Percentiles rank a stretch among this genome's conserved stretches.
Conservation (phyloP, 345 rosid species). For the Sonneratia alba region DNA sequence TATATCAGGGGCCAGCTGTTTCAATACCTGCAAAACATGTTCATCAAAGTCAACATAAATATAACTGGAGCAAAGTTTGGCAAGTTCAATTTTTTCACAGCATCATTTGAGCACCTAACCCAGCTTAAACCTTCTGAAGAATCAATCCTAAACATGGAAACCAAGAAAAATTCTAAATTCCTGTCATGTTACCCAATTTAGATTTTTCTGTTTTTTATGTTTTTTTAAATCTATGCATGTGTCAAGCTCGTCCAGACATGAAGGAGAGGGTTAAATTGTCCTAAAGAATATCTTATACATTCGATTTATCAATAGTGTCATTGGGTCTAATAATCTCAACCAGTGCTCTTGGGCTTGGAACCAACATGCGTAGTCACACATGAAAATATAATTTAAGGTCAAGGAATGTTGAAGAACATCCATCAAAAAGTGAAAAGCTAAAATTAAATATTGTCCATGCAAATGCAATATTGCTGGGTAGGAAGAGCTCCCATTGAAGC, state of each 20-base stretch:
- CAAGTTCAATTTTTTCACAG: background rate
- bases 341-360: background rate
- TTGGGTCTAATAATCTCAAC: background rate
- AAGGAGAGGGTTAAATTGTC: background rate
- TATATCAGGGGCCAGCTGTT: slow-evolving; percentile 91
- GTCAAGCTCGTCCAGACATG: background rate
- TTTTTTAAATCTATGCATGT: background rate
- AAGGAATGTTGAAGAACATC: background rate
- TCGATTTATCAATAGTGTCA: background rate
- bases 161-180: background rate
- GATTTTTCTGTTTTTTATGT: background rate
- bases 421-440: background rate
- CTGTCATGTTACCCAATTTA: background rate
- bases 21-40: slow-evolving; percentile 47
- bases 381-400: background rate
- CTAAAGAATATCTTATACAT: background rate
- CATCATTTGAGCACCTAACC: background rate
- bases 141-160: background rate
- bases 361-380: background rate
- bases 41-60: background rate
- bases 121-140: background rate
- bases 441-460: background rate
- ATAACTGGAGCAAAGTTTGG: background rate
- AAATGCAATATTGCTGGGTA: background rate
- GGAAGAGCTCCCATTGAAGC: background rate